Conservation (phyloP, 176 grass and related monocot species). For the Guadua angustifolia region DNA sequence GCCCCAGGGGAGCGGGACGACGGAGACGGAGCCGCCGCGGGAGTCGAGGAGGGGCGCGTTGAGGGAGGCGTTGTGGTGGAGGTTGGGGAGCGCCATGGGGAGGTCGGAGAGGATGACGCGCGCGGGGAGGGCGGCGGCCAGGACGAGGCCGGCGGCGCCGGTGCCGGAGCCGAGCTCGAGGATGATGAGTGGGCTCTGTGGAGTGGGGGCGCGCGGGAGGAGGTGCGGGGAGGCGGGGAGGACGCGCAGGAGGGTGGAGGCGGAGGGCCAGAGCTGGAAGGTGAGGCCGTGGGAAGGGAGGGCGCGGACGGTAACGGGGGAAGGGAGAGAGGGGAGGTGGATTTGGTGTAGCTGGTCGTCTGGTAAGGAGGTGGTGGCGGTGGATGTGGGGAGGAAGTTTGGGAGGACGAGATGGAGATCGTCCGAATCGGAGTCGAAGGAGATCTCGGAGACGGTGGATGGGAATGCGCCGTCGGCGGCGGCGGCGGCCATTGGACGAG, state of each 20-base stretch:
- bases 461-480: neutral
- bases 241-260: conserved; percentile 68
- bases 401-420: conserved; percentile 49
- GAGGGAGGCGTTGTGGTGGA: conserved; percentile 68
- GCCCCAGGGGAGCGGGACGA: conserved; percentile 66
- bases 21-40: conserved; percentile 56
- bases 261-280: conserved; percentile 96
- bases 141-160: conserved; percentile 63
- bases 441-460: neutral
- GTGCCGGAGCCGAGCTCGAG: conserved; percentile 90
- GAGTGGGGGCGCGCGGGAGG: conserved; percentile 36
- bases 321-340: conserved; percentile 54
- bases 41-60: conserved; percentile 58
- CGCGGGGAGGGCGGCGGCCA: conserved; percentile 63
- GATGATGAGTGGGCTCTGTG: conserved; percentile 51
- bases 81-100: conserved; percentile 71
- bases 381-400: conserved; percentile 40
- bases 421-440: conserved; percentile 37
- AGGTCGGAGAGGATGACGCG: conserved; percentile 69
- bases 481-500: conserved; percentile 6
- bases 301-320: conserved; percentile 61
- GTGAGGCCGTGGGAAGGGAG: conserved; percentile 77
- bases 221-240: conserved; percentile 55
- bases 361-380: conserved; percentile 4
- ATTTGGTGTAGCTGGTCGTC: conserved; percentile 51